Evolutionary conservation across 768 basidiomycete genomes (phyloP).

Genomic region (Sporobolomyces phaffii): DNA sequence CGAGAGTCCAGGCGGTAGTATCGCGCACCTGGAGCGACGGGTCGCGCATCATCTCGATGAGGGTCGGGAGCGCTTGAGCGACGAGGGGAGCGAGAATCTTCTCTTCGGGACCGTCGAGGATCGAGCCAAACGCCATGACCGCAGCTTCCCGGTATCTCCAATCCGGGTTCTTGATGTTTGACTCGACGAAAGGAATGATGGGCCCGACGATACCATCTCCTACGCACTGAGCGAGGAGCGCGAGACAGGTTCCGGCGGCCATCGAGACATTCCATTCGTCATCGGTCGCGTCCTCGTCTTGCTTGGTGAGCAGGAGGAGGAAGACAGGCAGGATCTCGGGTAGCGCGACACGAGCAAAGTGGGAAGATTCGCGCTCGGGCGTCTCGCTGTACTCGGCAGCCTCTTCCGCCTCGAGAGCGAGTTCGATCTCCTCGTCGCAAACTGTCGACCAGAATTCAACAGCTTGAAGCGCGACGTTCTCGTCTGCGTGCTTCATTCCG

Average conservation of each 20-base stretch:
- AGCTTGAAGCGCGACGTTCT: constrained; percentile 86
- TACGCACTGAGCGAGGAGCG: constrained; percentile 81
- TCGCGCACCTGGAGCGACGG: constrained; percentile 80
- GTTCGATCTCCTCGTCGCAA: constrained; percentile 91
- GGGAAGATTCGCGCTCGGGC: constrained; percentile 75
- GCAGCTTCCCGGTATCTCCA: constrained; percentile 97
- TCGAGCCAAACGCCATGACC: constrained; percentile 96
- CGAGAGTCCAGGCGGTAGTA: constrained; percentile 95
- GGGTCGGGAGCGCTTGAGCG: constrained; percentile 82
- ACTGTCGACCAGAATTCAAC: constrained; percentile 99
- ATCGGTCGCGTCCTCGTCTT: constrained; percentile 94
- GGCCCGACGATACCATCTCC: constrained; percentile 82
- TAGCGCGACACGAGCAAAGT: constrained; percentile 89
- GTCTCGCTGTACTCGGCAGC: constrained; percentile 80
- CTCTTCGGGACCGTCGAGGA: constrained; percentile 92
- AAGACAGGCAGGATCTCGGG: constrained; percentile 93
- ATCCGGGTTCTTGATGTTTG: constrained; percentile 80
- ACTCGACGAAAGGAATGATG: constrained; percentile 96
- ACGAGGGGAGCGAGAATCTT: constrained; percentile 80
- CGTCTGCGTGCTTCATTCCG: constrained; percentile 91
- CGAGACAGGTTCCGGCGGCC: constrained; percentile 88
- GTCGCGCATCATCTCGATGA: constrained; percentile 81
- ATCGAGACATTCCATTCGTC: constrained; percentile 99
- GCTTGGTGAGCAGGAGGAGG: constrained; percentile 75
- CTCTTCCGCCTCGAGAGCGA: constrained; percentile 85